phyloP scores from a whole-genome alignment of 805 yeast genomes.

The Wickerhamiella alocasiicola region DNA sequence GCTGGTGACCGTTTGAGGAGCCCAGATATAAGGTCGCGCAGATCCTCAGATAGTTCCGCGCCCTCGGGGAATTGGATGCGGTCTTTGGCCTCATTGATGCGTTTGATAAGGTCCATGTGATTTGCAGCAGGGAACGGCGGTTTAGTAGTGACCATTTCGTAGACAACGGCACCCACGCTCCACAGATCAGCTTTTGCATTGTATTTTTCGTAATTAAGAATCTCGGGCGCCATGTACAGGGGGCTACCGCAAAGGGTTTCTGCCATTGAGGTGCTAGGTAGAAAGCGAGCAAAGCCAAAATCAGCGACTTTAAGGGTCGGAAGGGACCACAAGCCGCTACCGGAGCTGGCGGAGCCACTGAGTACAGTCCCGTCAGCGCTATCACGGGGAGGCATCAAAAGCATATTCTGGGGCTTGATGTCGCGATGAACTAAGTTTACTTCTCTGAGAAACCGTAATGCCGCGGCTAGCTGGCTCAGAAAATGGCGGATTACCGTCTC shows the following conservation, averaged over 20 bases:
- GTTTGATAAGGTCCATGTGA: conserved; percentile 77
- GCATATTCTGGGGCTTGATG: conserved; percentile 79
- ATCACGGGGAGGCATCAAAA: conserved; percentile 71
- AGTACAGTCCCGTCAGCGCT: too few species aligned
- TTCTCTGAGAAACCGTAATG: conserved; percentile 67
- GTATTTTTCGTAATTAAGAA: conserved; percentile 83
- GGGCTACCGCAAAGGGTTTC: conserved; percentile 98
- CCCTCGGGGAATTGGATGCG: conserved; percentile 65
- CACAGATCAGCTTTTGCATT: conserved; percentile 95
- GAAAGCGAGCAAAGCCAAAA: conserved; percentile 91
- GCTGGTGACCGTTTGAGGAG: conserved; percentile 74
- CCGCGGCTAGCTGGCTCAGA: conserved; percentile 72
- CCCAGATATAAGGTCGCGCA: conserved; percentile 59
- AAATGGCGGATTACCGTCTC: conserved; percentile 70
- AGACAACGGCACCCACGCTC: conserved; percentile 95
- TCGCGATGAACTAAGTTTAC: conserved; percentile 88
- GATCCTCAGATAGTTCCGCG: conserved; percentile 47
- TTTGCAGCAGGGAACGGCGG: conserved; percentile 94
- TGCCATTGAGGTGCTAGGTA: conserved; percentile 88
- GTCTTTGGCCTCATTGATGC: conserved; percentile 74
- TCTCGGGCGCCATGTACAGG: conserved; percentile 97
- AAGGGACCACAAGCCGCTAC: conserved; percentile 72
- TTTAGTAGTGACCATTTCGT: conserved; percentile 91
- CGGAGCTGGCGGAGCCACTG: conserved; percentile 51
- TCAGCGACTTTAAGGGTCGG: conserved; percentile 92